Conservation (phyloP, 2,329 filamentous ascomycete genomes). For the Paraphaeosphaeria sporulosa region DNA sequence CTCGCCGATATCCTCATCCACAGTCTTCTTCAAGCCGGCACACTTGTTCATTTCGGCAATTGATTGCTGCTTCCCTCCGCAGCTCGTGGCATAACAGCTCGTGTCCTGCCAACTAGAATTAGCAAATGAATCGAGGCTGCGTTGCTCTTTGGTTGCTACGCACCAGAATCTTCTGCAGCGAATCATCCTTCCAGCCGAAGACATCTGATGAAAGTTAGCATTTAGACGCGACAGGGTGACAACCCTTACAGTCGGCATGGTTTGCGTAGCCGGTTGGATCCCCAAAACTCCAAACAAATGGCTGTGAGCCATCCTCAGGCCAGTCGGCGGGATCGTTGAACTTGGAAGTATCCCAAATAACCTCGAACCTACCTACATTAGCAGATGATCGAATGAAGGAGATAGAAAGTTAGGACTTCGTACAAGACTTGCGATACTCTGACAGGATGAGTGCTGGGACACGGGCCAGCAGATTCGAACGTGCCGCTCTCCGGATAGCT, state of each 20-base stretch:
- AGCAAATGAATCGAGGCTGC: background rate
- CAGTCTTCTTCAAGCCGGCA: conserved; percentile 52
- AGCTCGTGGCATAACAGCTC: conserved; percentile 18
- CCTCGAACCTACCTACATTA: conserved; percentile 22
- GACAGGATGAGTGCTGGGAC: conserved; percentile 24
- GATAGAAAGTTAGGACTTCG: background rate
- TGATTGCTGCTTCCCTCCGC: conserved; percentile 19
- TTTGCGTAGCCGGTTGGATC: conserved; percentile 52
- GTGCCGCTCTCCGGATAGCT: conserved; percentile 47
- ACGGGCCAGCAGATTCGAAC: conserved; percentile 21
- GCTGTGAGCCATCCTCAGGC: conserved; percentile 27
- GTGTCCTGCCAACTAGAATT: conserved; percentile 13
- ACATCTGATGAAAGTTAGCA: conserved; percentile 37
- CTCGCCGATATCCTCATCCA: conserved; percentile 52
- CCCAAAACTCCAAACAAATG: conserved; percentile 27
- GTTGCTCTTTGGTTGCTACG: background rate
- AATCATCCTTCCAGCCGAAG: conserved; percentile 59
- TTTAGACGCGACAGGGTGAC: background rate
- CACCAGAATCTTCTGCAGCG: conserved; percentile 21
- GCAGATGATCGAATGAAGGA: no score
- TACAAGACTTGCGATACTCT: conserved; percentile 25
- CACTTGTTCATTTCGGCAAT: conserved; percentile 23
- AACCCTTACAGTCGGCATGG: conserved; percentile 53
- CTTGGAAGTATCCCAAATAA: conserved; percentile 25
- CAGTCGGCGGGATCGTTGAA: conserved; percentile 23